Conservation (phyloP, 2,329 filamentous ascomycete species). For the Aaosphaeria arxii region DNA sequence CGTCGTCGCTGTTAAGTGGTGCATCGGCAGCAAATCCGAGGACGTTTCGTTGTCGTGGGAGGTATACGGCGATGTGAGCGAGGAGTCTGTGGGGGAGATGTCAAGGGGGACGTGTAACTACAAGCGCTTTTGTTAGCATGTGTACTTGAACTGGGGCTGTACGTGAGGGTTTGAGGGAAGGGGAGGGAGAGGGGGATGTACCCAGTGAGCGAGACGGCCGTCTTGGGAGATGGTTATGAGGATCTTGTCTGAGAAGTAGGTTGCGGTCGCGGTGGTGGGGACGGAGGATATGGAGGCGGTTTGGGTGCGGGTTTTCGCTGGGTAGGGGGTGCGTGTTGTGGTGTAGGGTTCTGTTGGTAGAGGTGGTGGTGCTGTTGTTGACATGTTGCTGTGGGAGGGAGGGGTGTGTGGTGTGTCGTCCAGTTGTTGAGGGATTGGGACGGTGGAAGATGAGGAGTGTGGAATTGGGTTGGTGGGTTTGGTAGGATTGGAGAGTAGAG, state of each 20-base stretch:
- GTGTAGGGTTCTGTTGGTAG: slow-evolving; percentile 12
- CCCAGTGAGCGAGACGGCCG: slow-evolving; percentile 88
- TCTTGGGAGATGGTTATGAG: slow-evolving; percentile 84
- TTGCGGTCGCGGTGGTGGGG: slow-evolving; percentile 67
- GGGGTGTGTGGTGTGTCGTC: no score
- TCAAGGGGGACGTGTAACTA: slow-evolving; percentile 77
- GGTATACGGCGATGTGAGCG: slow-evolving; percentile 46
- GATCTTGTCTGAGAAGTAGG: slow-evolving; percentile 86
- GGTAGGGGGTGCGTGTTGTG: slow-evolving; percentile 55
- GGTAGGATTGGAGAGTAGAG: no score
- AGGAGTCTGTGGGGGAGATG: slow-evolving; percentile 64
- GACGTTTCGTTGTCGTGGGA: slow-evolving; percentile 44
- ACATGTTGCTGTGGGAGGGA: no score
- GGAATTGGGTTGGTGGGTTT: no score
- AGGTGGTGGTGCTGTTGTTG: neutral
- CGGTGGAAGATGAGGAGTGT: no score
- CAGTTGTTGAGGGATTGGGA: no score
- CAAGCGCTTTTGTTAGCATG: slow-evolving; percentile 11
- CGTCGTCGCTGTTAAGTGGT: slow-evolving; percentile 81
- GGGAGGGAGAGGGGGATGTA: slow-evolving; percentile 45
- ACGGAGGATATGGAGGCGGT: slow-evolving; percentile 64
- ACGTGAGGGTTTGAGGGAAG: neutral
- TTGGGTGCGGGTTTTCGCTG: slow-evolving; percentile 56
- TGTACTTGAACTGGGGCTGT: neutral
- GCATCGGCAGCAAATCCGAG: slow-evolving; percentile 65